Evolutionary conservation across 257 asterid genomes (phyloP).

Genomic region (Parsonsia alboflavescens): DNA sequence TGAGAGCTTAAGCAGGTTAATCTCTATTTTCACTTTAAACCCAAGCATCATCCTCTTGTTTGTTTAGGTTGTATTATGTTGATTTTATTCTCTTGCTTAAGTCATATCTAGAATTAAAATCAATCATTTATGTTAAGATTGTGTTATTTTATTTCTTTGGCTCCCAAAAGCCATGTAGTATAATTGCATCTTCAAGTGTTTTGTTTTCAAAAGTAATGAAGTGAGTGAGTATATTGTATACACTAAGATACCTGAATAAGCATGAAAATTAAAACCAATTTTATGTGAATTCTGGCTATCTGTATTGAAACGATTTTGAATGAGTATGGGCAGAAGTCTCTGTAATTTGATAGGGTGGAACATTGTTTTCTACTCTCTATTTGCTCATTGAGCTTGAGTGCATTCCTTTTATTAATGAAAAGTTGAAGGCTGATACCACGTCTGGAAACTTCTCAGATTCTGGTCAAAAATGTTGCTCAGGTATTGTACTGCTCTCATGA

Average conservation of each 20-base stretch:
- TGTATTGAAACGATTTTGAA: too few relatives aligned
- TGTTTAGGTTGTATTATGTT: not conserved
- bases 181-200: not conserved
- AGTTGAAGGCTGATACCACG: not conserved
- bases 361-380: not conserved
- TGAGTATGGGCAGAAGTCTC: not conserved
- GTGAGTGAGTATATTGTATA: too few relatives aligned
- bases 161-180: not conserved
- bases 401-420: not conserved
- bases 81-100: not conserved
- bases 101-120: not conserved
- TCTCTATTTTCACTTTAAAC: not conserved
- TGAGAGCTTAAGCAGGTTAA: conserved; percentile 27
- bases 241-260: too few relatives aligned
- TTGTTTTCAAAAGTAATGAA: not conserved
- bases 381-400: not conserved
- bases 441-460: not conserved
- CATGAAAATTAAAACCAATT: too few relatives aligned
- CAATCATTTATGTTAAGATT: not conserved
- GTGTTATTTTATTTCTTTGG: not conserved
- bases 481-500: not conserved
- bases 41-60: not conserved
- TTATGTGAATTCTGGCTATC: too few relatives aligned
- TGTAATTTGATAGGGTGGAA: not conserved
- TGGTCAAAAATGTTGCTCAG: not conserved